Conservation (phyloP, 192 early-diverging fungal genomes). For the Rhizophagus clarus region DNA sequence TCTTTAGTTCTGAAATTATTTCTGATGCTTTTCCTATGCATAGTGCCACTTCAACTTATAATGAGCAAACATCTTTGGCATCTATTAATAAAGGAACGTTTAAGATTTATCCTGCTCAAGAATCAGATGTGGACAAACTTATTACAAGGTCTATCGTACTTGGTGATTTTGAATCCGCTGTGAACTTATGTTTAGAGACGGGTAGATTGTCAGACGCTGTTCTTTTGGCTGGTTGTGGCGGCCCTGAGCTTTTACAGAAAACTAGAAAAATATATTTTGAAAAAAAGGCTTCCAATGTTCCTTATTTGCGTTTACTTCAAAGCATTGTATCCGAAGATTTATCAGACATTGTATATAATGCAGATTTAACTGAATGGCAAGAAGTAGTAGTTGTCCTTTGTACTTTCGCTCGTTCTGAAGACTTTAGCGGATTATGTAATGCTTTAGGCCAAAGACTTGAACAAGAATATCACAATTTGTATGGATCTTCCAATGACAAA, state of each 20-base stretch:
- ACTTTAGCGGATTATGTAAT: constrained; percentile 73
- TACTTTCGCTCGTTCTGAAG: constrained; percentile 88
- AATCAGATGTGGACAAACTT: constrained; percentile 74
- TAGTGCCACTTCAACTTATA: constrained; percentile 6
- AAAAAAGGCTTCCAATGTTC: constrained; percentile 60
- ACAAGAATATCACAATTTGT: constrained; percentile 40
- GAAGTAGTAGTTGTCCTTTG: constrained; percentile 91
- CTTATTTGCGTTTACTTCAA: constrained; percentile 85
- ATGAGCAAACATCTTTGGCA: constrained; percentile 33
- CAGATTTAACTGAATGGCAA: constrained; percentile 85
- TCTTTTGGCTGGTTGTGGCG: constrained; percentile 87
- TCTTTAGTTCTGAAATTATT: constrained; percentile 26
- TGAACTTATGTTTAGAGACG: constrained; percentile 80
- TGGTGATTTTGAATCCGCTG: constrained; percentile 93
- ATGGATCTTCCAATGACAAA: constrained; percentile 19
- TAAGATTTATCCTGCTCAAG: constrained; percentile 56
- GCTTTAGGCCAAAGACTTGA: constrained; percentile 66
- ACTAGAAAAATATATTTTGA: constrained; percentile 89
- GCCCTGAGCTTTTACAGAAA: constrained; percentile 67
- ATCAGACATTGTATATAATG: constrained; percentile 76
- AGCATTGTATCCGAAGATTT: constrained; percentile 81
- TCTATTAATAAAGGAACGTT: constrained; percentile 41
- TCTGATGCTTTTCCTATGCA: constrained; percentile 32
- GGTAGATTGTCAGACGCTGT: constrained; percentile 86
- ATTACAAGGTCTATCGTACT: constrained; percentile 85